These are phyloP conservation scores for Linnemannia schmuckeri DNA, from an alignment of 192 early-diverging fungal genomes.

Conservation along the genomic window DNA sequence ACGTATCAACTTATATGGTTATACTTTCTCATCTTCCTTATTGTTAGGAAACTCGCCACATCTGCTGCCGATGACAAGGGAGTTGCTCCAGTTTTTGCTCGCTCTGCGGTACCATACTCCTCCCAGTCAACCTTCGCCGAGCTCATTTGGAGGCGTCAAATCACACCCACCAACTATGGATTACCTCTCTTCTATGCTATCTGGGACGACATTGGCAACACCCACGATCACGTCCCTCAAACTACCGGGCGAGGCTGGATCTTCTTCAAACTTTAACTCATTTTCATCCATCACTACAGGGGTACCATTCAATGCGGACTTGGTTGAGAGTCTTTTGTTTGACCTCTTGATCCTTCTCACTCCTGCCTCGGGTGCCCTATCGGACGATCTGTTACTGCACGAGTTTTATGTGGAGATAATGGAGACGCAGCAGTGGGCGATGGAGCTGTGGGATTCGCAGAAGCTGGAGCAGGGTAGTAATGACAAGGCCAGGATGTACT, in stretches of 20 bases:
- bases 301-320: constrained; percentile 22
- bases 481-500: constrained; percentile 43
- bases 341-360: constrained; percentile 44
- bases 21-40: not conserved
- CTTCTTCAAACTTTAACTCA: not conserved
- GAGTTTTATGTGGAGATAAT: constrained; percentile 49
- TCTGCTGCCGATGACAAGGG: constrained; percentile 34
- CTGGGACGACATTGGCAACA: constrained; percentile 1
- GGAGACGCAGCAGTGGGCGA: constrained; percentile 43
- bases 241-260: constrained; percentile 10
- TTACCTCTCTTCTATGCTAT: constrained; percentile 2
- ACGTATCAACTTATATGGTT: too few relatives aligned
- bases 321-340: constrained; percentile 35
- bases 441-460: constrained; percentile 44
- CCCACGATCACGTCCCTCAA: constrained; percentile 34
- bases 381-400: constrained; percentile 26
- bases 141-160: not conserved
- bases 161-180: not conserved
- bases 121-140: constrained; percentile 18
- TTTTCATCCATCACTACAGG: not conserved
- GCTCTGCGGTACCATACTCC: constrained; percentile 38
- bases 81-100: constrained; percentile 41
- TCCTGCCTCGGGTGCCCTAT: constrained; percentile 16
- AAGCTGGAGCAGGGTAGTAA: constrained; percentile 11
- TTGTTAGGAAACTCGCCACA: constrained; percentile 44